Evolutionary conservation across 176 grass and related monocot genomes (phyloP), one percentile per base, ranked within the genome.

Genomic region (Raddia distichophylla): DNA sequence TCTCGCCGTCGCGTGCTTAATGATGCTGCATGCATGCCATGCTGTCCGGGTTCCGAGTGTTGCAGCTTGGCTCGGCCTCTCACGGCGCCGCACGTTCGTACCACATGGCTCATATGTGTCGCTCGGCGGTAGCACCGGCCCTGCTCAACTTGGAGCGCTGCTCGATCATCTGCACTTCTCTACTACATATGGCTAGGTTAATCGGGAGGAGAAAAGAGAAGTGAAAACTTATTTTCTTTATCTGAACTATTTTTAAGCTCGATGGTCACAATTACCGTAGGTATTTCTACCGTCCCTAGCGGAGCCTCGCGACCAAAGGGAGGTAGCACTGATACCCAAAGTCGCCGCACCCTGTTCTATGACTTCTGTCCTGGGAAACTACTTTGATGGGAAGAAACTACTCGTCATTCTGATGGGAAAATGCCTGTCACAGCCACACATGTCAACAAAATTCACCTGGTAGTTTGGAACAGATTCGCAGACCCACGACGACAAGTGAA

Each of bases 91-190:
- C 17, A 58, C 42, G 18, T 12, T 7, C 47, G 45, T 19, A 6
- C 40, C 66, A 13, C 56, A 60, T 34, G 81, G 7, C 55, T 34
- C 61, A 60, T 81, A 53, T 69, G 62, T 84, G 82, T 69, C 16
- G 43, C 22, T 1, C 5, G 8, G 47, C 64, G 7, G 63, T 70
- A 20, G 81, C 75, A 61, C 75, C 60, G 69, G 14, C 64, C 17
- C 9, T 9, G 20, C 46, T 79, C 33, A 60, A 18, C 37, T 2
- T 17, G 17, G 58, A 61, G 20, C 33, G 10, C 17, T 19, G 5
- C 3, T 20, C 27, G 27, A 27, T 27, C 18, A 35, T 9, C n/a
- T 34, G 12, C 61, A 2, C 32, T 64, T 2, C 6, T 35, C 13
- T 13, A 27, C 27, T 27, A 27, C 1, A 27, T 27, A 7, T 14